Percentiles rank a stretch among this genome's conserved stretches.
Evolutionary conservation across 1,284 basidiomycete species (phyloP).

Genomic region (Apiotrichum domesticum): DNA sequence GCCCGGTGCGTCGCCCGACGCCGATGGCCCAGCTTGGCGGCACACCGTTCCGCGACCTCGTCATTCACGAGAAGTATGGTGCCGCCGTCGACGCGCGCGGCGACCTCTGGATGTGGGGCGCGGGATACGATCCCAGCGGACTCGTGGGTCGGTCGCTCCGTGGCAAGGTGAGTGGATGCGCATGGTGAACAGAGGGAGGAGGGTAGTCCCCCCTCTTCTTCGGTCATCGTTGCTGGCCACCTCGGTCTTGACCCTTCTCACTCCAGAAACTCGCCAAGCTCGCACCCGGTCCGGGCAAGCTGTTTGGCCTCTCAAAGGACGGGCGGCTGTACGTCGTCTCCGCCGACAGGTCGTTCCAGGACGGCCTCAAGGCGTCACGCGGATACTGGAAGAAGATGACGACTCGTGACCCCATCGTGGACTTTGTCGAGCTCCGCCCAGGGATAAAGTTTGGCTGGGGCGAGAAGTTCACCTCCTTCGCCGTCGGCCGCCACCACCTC

Average conservation of each 20-base stretch:
- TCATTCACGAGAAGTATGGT: slow-evolving; percentile 65
- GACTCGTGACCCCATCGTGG: slow-evolving; percentile 37
- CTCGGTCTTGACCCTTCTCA: no score
- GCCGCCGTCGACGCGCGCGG: slow-evolving; percentile 80
- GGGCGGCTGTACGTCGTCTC: slow-evolving; percentile 68
- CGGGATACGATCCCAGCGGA: slow-evolving; percentile 50
- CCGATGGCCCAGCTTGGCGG: slow-evolving; percentile 32
- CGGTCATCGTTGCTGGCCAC: no score
- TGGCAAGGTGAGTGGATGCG: slow-evolving; percentile 58
- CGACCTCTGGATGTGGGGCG: slow-evolving; percentile 85
- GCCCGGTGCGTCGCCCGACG: slow-evolving; percentile 31
- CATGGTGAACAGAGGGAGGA: not conserved
- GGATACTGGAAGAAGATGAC: slow-evolving; percentile 35
- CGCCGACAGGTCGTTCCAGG: slow-evolving; percentile 47
- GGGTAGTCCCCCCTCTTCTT: not conserved
- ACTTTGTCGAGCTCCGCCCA: slow-evolving; percentile 47
- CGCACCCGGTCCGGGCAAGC: slow-evolving; percentile 54
- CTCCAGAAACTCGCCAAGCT: slow-evolving; percentile 60
- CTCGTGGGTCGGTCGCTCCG: slow-evolving; percentile 52
- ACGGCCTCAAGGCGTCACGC: slow-evolving; percentile 22
- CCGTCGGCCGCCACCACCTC: slow-evolving; percentile 72
- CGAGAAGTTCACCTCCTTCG: slow-evolving; percentile 63
- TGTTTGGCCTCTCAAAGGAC: slow-evolving; percentile 64
- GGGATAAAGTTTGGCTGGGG: slow-evolving; percentile 54
- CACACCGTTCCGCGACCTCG: slow-evolving; percentile 66